Evolutionary conservation across 306 rosid genomes (phyloP), one percentile per base, ranked within the genome.

Genomic region (Sesbania bispinosa): DNA sequence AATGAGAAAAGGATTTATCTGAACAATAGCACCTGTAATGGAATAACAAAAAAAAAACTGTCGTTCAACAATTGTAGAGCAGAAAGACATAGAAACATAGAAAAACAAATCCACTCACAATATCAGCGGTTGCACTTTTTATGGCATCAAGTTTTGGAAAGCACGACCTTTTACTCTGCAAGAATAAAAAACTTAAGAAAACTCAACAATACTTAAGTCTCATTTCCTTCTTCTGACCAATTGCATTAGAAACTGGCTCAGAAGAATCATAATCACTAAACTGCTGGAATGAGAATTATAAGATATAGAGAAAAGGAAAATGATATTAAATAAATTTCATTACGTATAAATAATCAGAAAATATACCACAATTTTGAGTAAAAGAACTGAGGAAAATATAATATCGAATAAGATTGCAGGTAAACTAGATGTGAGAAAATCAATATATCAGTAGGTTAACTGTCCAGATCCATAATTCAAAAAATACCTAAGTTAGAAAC

Each of bases 61-160:
- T 19, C 23, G 7, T 24, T 52, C 43, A 30, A 65, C 58, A 57
- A 39, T 9, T 67, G 42, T 39, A 47, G 21, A 48, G 24, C 75
- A 63, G n/a, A n/a, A n/a, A 57, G 19, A 62, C 72, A 19, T 18
- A 51, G 23, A 36, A 54, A 18, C 18, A 55, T 19, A 35, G 13
- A 67, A 55, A 52, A 42, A 32, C n/a, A 81, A 69, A 65, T n/a
- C 4, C 76, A 84, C 99, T 95, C 81, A 95, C 99, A 79, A 89
- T 78, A 75, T 95, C 99, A 46, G 93, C 96, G 0, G 97, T 77
- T 41, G 97, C 90, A 80, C 86, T 81, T 76, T 89, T 91, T 73
- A 95, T 89, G 52, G 97, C 96, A 68, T 95, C 90, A 79, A 95
- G 59, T 75, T 86, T 91, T 4, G 99, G 97, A 84, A 45, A 88